phyloP scores from a whole-genome alignment of 139 green algal genomes.

The Micractinium sp. region DNA sequence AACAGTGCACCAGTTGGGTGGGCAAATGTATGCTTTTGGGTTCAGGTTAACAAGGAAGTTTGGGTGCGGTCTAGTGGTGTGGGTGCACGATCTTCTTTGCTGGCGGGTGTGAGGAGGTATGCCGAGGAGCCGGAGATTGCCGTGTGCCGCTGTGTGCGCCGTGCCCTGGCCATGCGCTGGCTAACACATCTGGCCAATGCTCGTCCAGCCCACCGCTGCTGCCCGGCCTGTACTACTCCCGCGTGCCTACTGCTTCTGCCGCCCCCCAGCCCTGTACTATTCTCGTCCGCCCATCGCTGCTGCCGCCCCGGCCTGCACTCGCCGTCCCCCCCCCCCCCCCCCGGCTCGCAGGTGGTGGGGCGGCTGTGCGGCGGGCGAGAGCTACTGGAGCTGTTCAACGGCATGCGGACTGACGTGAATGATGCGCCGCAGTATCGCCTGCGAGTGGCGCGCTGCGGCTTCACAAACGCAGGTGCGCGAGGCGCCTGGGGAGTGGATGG shows the following conservation, averaged over 20 bases:
- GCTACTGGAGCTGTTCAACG: constrained; percentile 55
- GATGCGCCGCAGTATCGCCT: constrained; percentile 51
- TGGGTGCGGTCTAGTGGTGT: too few relatives aligned
- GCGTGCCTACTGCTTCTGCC: too few relatives aligned
- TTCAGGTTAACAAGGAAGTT: too few relatives aligned
- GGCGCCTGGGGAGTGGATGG: neutral
- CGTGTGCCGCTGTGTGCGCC: too few relatives aligned
- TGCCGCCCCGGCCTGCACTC: neutral
- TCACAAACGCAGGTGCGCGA: constrained; percentile 38
- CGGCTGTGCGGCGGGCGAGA: constrained; percentile 54
- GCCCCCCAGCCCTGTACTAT: too few relatives aligned
- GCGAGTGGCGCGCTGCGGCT: constrained; percentile 33
- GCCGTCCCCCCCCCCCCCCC: neutral
- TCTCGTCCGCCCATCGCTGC: neutral
- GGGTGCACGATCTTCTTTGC: too few relatives aligned
- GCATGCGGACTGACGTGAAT: constrained; percentile 46
- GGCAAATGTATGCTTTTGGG: too few relatives aligned
- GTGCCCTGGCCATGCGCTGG: too few relatives aligned
- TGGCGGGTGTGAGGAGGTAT: too few relatives aligned
- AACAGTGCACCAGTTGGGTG: neutral
- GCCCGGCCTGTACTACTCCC: neutral
- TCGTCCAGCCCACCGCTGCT: too few relatives aligned
- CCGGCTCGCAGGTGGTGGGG: constrained; percentile 67
- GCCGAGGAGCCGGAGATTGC: too few relatives aligned
- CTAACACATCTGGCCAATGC: too few relatives aligned